Evolutionary conservation across 306 rosid genomes (phyloP).

Genomic region (Mimosa pudica): DNA sequence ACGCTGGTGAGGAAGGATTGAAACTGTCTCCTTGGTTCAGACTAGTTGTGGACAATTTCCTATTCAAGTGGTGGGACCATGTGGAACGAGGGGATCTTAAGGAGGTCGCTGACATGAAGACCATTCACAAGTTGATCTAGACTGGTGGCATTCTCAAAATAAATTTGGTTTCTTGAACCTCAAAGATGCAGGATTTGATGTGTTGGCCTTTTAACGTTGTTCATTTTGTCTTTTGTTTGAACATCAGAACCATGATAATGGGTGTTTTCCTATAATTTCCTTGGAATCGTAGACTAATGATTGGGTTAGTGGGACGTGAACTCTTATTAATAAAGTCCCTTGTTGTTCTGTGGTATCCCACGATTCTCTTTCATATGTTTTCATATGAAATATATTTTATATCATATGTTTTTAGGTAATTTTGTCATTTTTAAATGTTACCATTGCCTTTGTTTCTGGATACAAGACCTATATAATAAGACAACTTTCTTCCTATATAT

Average conservation of each 20-base stretch:
- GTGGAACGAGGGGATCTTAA: conserved; percentile 69
- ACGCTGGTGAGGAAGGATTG: conserved; percentile 91
- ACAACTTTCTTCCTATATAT: no score
- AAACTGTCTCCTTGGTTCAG: conserved; percentile 99
- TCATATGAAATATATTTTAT: no score
- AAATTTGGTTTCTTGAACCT: conserved; percentile 2
- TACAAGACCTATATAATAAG: no score
- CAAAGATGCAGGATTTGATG: conserved; percentile 12
- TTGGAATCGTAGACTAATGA: not conserved
- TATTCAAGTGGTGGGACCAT: conserved; percentile 99
- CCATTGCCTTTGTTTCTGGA: no score
- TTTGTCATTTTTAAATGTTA: no score
- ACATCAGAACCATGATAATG: conserved; percentile 1
- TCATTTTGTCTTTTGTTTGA: conserved; percentile 14
- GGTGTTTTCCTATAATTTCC: conserved; percentile 24
- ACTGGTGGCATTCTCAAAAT: conserved; percentile 40
- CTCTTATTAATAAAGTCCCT: not conserved
- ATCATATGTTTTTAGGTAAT: no score
- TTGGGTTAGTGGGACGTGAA: conserved; percentile 19
- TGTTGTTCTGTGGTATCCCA: not conserved
- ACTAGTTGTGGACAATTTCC: conserved; percentile 91
- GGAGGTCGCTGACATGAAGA: conserved; percentile 83
- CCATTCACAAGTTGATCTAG: conserved; percentile 82
- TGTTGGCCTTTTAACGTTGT: conserved; percentile 4
- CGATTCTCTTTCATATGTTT: no score